phyloP scores from a whole-genome alignment of 148 eudicot species.

The Vaccinium vitisidaea region DNA sequence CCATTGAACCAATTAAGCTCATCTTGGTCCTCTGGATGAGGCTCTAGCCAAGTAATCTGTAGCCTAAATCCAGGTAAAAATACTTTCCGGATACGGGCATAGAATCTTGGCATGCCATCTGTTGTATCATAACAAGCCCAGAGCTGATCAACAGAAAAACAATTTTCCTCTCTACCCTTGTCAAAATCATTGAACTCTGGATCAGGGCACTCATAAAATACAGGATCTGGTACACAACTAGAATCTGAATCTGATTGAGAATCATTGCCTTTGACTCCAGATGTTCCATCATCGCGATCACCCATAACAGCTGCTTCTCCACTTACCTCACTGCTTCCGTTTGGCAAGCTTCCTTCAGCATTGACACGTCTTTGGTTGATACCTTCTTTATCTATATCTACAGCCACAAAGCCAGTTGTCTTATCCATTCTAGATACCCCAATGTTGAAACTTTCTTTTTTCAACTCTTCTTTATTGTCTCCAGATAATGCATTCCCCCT shows the following conservation, averaged over 20 bases:
- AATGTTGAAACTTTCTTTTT: constrained; percentile 3
- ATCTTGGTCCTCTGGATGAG: constrained; percentile 20
- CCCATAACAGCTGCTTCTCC: not conserved
- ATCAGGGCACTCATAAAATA: constrained; percentile 30
- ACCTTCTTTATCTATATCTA: constrained; percentile 5
- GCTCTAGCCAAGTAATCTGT: constrained; percentile 42
- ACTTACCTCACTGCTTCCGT: not conserved
- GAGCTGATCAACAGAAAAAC: constrained; percentile 33
- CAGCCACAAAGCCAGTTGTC: constrained; percentile 12
- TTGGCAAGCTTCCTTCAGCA: not conserved
- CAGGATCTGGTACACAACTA: constrained; percentile 11
- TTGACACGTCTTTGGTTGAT: not conserved
- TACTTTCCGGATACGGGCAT: constrained; percentile 36
- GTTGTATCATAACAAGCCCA: constrained; percentile 45
- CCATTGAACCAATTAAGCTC: constrained; percentile 23
- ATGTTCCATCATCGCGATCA: constrained; percentile 9
- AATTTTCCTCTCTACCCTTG: constrained; percentile 25
- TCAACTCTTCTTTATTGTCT: constrained; percentile 9
- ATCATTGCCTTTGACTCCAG: constrained; percentile 12
- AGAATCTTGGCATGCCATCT: constrained; percentile 60
- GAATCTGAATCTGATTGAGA: constrained; percentile 18
- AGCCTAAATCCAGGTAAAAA: constrained; percentile 27
- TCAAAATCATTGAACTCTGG: constrained; percentile 48
- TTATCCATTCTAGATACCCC: constrained; percentile 9
- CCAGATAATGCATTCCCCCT: not conserved